Percentiles rank a stretch among this genome's conserved stretches.
phyloP scores from a whole-genome alignment of 192 early-diverging fungal genomes.

The Linnemannia zychae region DNA sequence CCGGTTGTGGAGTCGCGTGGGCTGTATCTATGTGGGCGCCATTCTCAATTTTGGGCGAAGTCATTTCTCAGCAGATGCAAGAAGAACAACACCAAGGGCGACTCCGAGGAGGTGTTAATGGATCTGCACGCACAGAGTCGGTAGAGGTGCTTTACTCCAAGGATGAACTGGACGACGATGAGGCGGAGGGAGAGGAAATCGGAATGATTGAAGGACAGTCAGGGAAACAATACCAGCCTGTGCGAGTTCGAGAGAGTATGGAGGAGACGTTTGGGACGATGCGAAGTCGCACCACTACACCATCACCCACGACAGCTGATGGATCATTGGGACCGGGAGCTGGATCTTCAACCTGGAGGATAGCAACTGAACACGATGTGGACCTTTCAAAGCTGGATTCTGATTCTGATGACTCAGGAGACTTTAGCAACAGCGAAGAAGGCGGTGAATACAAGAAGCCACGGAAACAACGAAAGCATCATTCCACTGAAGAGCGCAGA shows the following conservation, averaged over 20 bases:
- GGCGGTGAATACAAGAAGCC: background rate
- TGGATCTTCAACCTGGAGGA: background rate
- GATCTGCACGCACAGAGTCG: background rate
- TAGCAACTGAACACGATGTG: background rate
- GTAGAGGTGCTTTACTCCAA: slow-evolving; percentile 24
- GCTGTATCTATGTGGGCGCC: slow-evolving; percentile 93
- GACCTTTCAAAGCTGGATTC: background rate
- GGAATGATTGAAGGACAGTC: slow-evolving; percentile 17
- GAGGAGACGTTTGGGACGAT: slow-evolving; percentile 29
- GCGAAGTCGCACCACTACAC: slow-evolving; percentile 6
- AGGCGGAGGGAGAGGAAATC: slow-evolving; percentile 30
- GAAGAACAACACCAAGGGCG: slow-evolving; percentile 29
- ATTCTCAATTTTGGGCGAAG: slow-evolving; percentile 91
- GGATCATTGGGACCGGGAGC: background rate
- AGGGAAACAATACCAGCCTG: slow-evolving; percentile 23
- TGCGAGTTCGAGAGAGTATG: slow-evolving; percentile 29
- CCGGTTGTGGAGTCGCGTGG: slow-evolving; percentile 86
- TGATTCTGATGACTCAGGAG: background rate
- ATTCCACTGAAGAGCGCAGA: background rate
- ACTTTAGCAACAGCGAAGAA: background rate
- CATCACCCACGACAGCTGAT: slow-evolving; percentile 5
- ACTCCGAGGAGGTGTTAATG: background rate
- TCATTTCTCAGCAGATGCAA: slow-evolving; percentile 63
- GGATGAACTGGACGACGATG: slow-evolving; percentile 33
- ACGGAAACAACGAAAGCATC: background rate